Base-by-base conservation (phyloP, 2,329 filamentous ascomycete species). In the Alternaria sp. region DNA sequence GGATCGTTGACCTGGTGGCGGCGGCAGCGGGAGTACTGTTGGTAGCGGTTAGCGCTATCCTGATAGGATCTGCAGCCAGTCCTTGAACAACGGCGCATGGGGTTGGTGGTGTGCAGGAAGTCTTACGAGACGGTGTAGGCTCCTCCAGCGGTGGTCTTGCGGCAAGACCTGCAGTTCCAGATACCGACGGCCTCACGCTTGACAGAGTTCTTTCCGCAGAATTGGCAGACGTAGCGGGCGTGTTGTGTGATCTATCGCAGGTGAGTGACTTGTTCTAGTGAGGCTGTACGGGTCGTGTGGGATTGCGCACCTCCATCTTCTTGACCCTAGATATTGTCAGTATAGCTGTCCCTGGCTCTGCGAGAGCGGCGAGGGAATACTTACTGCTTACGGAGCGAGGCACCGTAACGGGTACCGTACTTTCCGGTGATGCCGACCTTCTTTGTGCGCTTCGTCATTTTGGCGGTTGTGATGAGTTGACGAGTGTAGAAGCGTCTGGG, bases 361-460 rank as follows among this genome's bases (percentile, higher is more conserved):
- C 36, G 36, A 40, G 2, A 3, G 36, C 36, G 36, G 36, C 36
- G 36, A 40, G 36, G 36, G 36, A 6, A 17, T 40, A 40, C 36
- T 40, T 40, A 40, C 36, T 93, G 94, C 90, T 98, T 98, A 87
- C 94, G 93, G 86, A 98, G 93, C 81, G 96, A 98, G 83, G 96
- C 95, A 94, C 95, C 96, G 86, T 91, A 96, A 91, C 93, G 93
- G 83, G 91, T 94, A 89, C 94, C 94, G 87, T 97, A 97, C 90
- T 97, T 78, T 87, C 94, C 93, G 88, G 95, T 97, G 85, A 97
- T 94, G 85, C 93, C 93, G 90, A 97, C 93, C 92, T 97, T 76
- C 74, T 76, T 77, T 68, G 74, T 75, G 70, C 73, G 76, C 71
- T 78, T 78, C 68, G 76, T 77, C 76, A 78, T 94, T 86, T 91